Conservation (phyloP, 106 monocot genomes). For the Dioscorea zingiberensis region DNA sequence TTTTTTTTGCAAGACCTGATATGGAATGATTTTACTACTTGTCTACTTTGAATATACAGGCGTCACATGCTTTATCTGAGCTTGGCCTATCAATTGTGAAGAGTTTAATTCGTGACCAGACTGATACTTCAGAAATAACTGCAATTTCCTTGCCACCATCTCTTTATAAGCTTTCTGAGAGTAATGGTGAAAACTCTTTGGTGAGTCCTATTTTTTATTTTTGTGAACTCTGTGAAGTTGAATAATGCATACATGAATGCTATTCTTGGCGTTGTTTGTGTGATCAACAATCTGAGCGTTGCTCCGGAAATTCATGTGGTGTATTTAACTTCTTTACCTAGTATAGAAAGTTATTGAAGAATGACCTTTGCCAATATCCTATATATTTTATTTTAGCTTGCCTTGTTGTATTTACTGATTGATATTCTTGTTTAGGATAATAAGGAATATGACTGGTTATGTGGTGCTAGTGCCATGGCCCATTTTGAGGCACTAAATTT, state of each 20-base stretch:
- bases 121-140: constrained; percentile 23
- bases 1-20: background rate
- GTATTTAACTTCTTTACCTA: background rate
- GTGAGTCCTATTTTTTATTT: constrained; percentile 34
- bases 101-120: constrained; percentile 36
- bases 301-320: too few relatives aligned
- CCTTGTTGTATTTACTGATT: background rate
- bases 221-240: background rate
- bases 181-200: constrained; percentile 30
- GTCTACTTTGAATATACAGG: constrained; percentile 33
- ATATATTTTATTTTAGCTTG: background rate
- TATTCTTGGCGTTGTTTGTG: background rate
- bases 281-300: background rate
- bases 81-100: constrained; percentile 71
- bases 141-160: constrained; percentile 50
- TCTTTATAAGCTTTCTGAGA: constrained; percentile 54
- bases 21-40: background rate
- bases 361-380: background rate
- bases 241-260: background rate
- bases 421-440: constrained; percentile 24
- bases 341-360: background rate
- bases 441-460: constrained; percentile 27
- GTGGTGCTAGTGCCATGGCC: constrained; percentile 42
- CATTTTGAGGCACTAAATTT: constrained; percentile 76
- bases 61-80: constrained; percentile 71